Conservation (phyloP, 345 rosid species). For the Arabidopsis thaliana region DNA sequence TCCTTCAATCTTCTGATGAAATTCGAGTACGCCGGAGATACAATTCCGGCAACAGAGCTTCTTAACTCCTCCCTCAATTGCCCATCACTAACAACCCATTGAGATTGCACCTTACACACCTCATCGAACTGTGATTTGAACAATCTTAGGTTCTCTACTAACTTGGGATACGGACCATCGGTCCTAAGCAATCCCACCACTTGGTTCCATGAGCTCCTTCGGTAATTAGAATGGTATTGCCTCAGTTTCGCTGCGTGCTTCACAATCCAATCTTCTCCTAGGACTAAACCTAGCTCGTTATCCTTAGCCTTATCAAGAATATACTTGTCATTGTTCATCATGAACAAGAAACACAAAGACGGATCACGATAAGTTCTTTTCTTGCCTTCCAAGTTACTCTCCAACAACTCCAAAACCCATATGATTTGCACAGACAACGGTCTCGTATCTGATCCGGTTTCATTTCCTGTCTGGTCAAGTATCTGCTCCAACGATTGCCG, state of each 20-base stretch:
- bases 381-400: conserved; percentile 88
- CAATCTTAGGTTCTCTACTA: conserved; percentile 56
- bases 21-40: conserved; percentile 62
- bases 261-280: conserved; percentile 83
- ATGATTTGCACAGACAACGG: conserved; percentile 69
- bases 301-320: conserved; percentile 76
- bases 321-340: conserved; percentile 89
- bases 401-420: conserved; percentile 90
- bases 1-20: conserved; percentile 55
- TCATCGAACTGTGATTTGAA: conserved; percentile 61
- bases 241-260: conserved; percentile 73
- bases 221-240: conserved; percentile 62
- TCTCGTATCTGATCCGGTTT: conserved; percentile 47
- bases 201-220: conserved; percentile 78
- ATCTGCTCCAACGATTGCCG: conserved; percentile 70
- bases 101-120: conserved; percentile 56
- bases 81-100: conserved; percentile 61
- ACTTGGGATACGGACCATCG: conserved; percentile 46
- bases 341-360: conserved; percentile 64
- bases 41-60: conserved; percentile 48
- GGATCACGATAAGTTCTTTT: conserved; percentile 69
- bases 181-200: conserved; percentile 58
- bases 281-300: conserved; percentile 63
- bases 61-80: conserved; percentile 65
- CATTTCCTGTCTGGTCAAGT: conserved; percentile 60